Conservation (phyloP, 78 protist genomes). For the Dictyostelium brefeldianum region DNA sequence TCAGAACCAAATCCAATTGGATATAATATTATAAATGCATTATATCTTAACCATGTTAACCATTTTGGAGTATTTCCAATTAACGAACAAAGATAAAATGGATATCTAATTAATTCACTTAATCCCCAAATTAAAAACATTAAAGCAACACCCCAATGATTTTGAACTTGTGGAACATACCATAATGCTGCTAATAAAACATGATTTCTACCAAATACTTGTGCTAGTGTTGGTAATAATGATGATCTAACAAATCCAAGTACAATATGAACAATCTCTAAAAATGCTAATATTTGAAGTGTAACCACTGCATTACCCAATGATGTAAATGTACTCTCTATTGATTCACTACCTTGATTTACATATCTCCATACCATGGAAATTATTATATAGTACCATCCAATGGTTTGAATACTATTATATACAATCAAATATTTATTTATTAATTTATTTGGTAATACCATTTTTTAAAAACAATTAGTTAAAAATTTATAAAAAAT, state of each 20-base stretch:
- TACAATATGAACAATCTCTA: conserved; percentile 44
- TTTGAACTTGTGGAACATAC: conserved; percentile 6
- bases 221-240: conserved; percentile 28
- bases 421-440: background rate
- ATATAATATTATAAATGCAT: conserved; percentile 62
- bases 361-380: conserved; percentile 9
- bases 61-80: conserved; percentile 1
- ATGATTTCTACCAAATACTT: conserved; percentile 52
- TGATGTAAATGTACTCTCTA: conserved; percentile 12
- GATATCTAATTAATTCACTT: conserved; percentile 51
- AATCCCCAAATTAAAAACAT: conserved; percentile 58
- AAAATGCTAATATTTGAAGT: conserved; percentile 54
- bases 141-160: conserved; percentile 51
- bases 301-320: conserved; percentile 47
- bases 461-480: too few relatives aligned
- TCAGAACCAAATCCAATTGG: conserved; percentile 66
- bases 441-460: background rate
- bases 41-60: conserved; percentile 54
- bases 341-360: background rate
- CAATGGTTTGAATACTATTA: conserved; percentile 7
- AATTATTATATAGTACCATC: conserved; percentile 53
- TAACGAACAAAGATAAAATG: conserved; percentile 18
- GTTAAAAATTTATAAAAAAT: too few relatives aligned
- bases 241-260: conserved; percentile 37
- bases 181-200: conserved; percentile 6